Base-by-base conservation (phyloP, 257 asterid genomes). In the Eucommia ulmoides region DNA sequence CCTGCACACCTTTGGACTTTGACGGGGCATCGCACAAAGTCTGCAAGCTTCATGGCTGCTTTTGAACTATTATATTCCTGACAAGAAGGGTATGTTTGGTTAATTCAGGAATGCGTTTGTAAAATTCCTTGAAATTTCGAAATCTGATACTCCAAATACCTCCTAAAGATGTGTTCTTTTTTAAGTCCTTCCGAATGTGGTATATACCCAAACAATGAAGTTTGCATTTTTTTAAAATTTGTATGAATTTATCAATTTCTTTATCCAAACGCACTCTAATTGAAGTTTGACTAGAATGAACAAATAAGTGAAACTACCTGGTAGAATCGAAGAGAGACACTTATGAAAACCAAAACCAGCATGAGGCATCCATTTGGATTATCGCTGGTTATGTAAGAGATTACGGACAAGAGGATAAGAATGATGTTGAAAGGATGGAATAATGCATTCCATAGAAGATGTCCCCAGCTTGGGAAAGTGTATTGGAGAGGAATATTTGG, bases 341-440 rank as follows among this genome's bases (percentile, higher is more conserved):
- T 61, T 33, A 53, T 53, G 35, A 61, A 23, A 53, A 61, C 66
- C 24, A 61, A 53, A 21, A 50, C 50, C 15, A 61, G 60, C 66
- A 61, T 53, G 61, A 53, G 52, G 59, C 66, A 46, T 9, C 66
- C 66, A 38, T 53, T 61, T 12, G 60, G 60, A 44, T 33, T 18
- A 41, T 61, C 66, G 16, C 44, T 47, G 23, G 66, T 19, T 16
- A 61, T 61, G 50, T 53, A 61, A 53, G 61, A 61, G 24, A 53
- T 22, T 33, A 23, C 45, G 33, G 66, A 45, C 20, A 61, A 49
- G 25, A 53, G 49, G 35, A 61, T 38, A 7, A 61, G 60, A 8
- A 61, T 61, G 45, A 61, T 61, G 16, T 61, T 53, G 42, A 61
- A 61, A 19, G 66, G 66, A 61, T 61, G 66, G 41, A 61, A 53